Conservation (phyloP, 768 basidiomycete species). For the Trametes sanguinea region DNA sequence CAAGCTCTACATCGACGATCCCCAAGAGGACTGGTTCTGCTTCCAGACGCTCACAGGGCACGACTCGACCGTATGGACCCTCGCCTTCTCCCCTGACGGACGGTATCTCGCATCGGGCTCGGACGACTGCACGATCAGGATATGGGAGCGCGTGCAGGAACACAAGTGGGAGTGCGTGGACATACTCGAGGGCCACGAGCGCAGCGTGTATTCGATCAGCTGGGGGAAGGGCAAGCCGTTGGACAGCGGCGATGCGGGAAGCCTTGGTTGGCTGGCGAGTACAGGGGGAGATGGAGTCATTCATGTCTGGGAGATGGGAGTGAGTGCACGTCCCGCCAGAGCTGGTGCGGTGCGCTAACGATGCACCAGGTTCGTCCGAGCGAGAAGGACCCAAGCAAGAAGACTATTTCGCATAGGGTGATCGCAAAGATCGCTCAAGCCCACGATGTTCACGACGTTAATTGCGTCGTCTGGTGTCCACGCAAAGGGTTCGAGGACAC, state of each 20-base stretch:
- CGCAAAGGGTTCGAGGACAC: conserved; percentile 62
- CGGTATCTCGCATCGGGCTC: conserved; percentile 84
- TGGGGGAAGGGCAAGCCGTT: conserved; percentile 53
- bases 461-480: conserved; percentile 83
- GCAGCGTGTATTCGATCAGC: conserved; percentile 79
- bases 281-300: conserved; percentile 85
- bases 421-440: conserved; percentile 62
- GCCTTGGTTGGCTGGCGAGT: conserved; percentile 82
- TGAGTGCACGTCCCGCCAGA: conserved; percentile 14
- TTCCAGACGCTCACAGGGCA: conserved; percentile 83
- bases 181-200: conserved; percentile 63
- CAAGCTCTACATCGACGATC: conserved; percentile 91
- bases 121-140: conserved; percentile 79
- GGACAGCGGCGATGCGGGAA: conserved; percentile 28
- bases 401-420: conserved; percentile 42
- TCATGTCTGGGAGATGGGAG: conserved; percentile 71
- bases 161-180: conserved; percentile 65
- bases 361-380: conserved; percentile 17
- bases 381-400: conserved; percentile 16
- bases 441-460: conserved; percentile 86
- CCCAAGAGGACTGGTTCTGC: conserved; percentile 91
- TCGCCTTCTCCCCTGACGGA: conserved; percentile 76
- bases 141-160: conserved; percentile 74
- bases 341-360: neutral
- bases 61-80: conserved; percentile 86